phyloP scores from a whole-genome alignment of 2,329 filamentous ascomycete species.

The Xylaria sp. region DNA sequence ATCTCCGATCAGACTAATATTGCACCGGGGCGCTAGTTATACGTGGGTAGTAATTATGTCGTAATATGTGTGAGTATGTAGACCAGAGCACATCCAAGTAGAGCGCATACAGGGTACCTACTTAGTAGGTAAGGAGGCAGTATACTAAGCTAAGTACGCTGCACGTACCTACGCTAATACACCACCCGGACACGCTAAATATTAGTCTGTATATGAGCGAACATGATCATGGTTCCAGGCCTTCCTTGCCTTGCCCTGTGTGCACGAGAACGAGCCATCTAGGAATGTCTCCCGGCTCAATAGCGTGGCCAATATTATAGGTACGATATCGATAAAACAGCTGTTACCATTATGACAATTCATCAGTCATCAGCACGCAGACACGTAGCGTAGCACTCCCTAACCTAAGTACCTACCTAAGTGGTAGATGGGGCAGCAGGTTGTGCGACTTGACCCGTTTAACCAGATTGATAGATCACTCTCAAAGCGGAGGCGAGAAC shows the following conservation, averaged over 20 bases:
- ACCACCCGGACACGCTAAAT: neutral
- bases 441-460: constrained; percentile 12
- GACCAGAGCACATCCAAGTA: neutral
- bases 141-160: neutral
- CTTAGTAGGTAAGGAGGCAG: too few relatives aligned
- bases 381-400: neutral
- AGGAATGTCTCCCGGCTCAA: neutral
- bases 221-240: neutral
- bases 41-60: neutral
- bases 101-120: too few relatives aligned
- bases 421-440: neutral
- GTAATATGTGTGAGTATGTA: neutral
- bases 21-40: neutral
- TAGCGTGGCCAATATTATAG: constrained; percentile 1
- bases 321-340: neutral
- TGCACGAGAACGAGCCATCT: neutral
- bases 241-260: neutral
- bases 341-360: constrained; percentile 2
- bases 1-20: constrained; percentile 14
- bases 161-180: too few relatives aligned
- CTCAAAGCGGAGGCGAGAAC: neutral
- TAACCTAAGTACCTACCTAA: neutral
- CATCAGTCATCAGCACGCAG: neutral
- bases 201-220: neutral
- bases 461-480: constrained; percentile 20